Base-by-base conservation (phyloP, 805 yeast species). In the Candida chilensis region DNA sequence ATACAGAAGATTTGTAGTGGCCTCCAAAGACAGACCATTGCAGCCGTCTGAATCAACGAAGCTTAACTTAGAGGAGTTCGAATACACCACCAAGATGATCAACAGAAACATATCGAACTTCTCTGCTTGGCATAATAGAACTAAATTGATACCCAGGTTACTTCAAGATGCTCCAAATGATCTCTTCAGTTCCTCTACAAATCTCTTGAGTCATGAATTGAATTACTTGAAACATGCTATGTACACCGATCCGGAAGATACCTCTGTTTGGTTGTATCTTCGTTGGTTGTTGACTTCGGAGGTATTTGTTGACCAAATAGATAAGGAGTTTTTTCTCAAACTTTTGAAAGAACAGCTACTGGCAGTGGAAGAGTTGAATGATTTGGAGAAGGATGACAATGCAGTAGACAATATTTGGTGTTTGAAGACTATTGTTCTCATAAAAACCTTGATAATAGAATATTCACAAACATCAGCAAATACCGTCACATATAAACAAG, bases 51-150 rank as follows among this genome's bases (percentile, higher is more conserved):
- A 29, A 14, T 22, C 41, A 8, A 45, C 66, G 20, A 47, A 41
- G n/a, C 38, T 60, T 13, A 44, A 60, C 32, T 42, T 54, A 18
- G 38, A 54, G 4, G 97, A 90, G 52, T 76, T 86, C 41, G 67
- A 68, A 16, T 90, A 74, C 53, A 86, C 96, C 1, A 80, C 90
- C 0, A 54, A 59, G 30, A 81, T 78, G 59, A 86, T 92, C 42
- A 82, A 81, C 43, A 69, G 66, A 32, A 83, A 92, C 52, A 85
- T 88, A 34, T 83, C 96, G 22, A 92, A 92, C 52, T 92, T 81
- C 45, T 84, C 95, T 2, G 97, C 98, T 5, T 87, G 95, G 94
- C 96, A 90, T 52, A 84, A 85, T 50, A 64, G 97, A 38, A 70
- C 86, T 2, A 76, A 73, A 34, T 55, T 88, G 35, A 67, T 90